Evolutionary conservation across 805 yeast species (phyloP), one percentile per base, ranked within the genome.

Genomic region (Starmerella roubikii): DNA sequence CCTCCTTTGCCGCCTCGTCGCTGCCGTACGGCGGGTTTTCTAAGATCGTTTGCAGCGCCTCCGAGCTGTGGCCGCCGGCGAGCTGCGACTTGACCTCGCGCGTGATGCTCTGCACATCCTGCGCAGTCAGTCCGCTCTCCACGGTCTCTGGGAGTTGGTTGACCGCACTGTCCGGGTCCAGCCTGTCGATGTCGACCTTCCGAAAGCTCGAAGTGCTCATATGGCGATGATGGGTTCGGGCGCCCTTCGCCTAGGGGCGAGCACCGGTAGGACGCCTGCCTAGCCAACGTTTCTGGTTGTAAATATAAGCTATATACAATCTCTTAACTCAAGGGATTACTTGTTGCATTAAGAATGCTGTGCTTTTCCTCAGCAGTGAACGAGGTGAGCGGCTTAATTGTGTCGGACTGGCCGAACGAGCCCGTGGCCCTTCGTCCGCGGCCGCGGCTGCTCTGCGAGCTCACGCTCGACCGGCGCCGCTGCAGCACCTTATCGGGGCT

Each of bases 171-270:
- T 86, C 94, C 3, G 93, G 81, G 55, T 86, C 95, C 48, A 75
- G 76, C 15, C 84, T 81, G 60, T 91, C 97, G 38, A 91, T 76
- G 58, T 91, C 94, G 51, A 88, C 83, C 69, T 91, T 76, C 71
- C 98, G 53, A 48, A 62, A 63, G 21, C 41, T 34, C 13, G 31
- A 26, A 6, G 23, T 19, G 11, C 35, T 13, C 32, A 27, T 26
- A 19, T n/a, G n/a, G n/a, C n/a, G n/a, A n/a, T n/a, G n/a, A n/a
- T n/a, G n/a, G n/a, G n/a, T n/a, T n/a, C n/a, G n/a, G n/a, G n/a
- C n/a, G n/a, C n/a, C n/a, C n/a, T n/a, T n/a, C n/a, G n/a, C n/a
- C n/a, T n/a, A n/a, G n/a, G n/a, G n/a, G n/a, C n/a, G n/a, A n/a
- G n/a, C n/a, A n/a, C n/a, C n/a, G n/a, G n/a, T n/a, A n/a, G n/a